phyloP scores from a whole-genome alignment of 2,329 filamentous ascomycete genomes.

The Xylaria sp. region DNA sequence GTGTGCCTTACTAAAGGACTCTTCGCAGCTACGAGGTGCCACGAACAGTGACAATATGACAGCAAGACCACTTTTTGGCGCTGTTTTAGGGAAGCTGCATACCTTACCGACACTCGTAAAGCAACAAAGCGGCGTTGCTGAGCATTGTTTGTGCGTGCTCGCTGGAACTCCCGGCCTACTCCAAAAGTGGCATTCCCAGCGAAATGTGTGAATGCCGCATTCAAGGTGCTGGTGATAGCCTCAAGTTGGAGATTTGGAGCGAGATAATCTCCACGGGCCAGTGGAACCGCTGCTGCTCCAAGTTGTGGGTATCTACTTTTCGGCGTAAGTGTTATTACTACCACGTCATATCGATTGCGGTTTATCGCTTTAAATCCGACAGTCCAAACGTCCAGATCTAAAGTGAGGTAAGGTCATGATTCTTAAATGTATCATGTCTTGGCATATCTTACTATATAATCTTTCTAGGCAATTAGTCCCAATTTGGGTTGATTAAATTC shows the following conservation, averaged over 20 bases:
- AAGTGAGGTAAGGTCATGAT: constrained; percentile 10
- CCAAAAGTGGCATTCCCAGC: constrained; percentile 17
- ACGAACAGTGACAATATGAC: neutral
- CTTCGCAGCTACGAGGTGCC: constrained; percentile 12
- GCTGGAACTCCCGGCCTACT: constrained; percentile 4
- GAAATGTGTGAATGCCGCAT: constrained; percentile 14
- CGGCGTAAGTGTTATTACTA: constrained; percentile 7
- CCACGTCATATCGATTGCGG: constrained; percentile 9
- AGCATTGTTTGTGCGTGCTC: neutral
- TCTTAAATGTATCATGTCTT: constrained; percentile 7
- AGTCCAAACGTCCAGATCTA: neutral
- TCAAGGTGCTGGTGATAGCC: constrained; percentile 32
- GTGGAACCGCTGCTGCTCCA: constrained; percentile 20
- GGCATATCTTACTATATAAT: constrained; percentile 18
- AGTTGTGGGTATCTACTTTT: constrained; percentile 33
- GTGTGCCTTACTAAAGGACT: constrained; percentile 2
- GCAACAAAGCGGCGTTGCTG: neutral
- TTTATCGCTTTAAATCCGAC: neutral
- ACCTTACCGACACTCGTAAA: neutral
- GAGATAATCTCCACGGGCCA: constrained; percentile 1
- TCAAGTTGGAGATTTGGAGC: constrained; percentile 34
- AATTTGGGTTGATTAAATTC: constrained; percentile 8
- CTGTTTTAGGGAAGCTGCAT: neutral
- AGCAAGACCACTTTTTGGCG: constrained; percentile 3
- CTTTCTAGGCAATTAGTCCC: constrained; percentile 14